Conservation (phyloP, 495 filamentous ascomycete species). For the Bathelium albidoporum region DNA sequence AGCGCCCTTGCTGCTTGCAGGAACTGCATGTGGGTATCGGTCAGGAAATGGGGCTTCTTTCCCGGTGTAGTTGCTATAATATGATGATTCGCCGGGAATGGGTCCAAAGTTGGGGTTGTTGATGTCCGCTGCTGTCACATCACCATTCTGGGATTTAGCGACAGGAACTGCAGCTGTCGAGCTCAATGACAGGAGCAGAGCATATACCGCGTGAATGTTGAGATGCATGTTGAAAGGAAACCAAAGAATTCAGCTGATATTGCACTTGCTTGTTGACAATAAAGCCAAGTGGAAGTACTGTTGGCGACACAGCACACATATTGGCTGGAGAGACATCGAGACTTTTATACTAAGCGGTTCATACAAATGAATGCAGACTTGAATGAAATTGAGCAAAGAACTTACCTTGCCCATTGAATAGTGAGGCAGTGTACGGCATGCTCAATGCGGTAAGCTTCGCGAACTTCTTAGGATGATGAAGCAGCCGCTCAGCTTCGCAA, state of each 20-base stretch:
- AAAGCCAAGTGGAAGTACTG: too few species aligned
- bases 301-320: too few species aligned
- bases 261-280: not conserved
- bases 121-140: not conserved
- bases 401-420: too few species aligned
- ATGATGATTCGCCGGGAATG: slow-evolving; percentile 34
- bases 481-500: not conserved
- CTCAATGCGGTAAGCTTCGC: too few species aligned
- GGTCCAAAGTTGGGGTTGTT: not conserved
- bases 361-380: too few species aligned
- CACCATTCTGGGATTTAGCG: not conserved
- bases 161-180: not conserved
- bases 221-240: not conserved
- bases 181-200: not conserved
- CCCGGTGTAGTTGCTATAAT: slow-evolving; percentile 38
- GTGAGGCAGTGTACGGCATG: too few species aligned
- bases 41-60: slow-evolving; percentile 36
- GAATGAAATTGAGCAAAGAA: too few species aligned
- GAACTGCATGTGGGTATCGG: slow-evolving; percentile 34
- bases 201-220: not conserved
- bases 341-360: not conserved
- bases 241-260: not conserved
- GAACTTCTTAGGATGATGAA: not conserved
- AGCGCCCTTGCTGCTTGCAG: slow-evolving; percentile 31
- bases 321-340: not conserved